phyloP scores from a whole-genome alignment of 192 early-diverging fungal genomes.

The Physocladia obscura region DNA sequence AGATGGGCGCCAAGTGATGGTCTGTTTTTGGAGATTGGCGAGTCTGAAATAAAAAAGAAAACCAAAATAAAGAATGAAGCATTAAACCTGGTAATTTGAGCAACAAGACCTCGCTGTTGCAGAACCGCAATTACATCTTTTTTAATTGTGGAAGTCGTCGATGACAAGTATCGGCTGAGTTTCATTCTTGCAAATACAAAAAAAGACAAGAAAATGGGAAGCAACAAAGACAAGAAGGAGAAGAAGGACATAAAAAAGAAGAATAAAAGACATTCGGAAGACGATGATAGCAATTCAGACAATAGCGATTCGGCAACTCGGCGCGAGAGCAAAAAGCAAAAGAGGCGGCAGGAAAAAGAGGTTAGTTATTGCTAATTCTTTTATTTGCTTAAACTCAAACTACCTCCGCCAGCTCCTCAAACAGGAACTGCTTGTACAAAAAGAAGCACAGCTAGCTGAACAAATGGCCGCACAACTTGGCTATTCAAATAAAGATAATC shows the following conservation, averaged over 20 bases:
- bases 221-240: neutral
- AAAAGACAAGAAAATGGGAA: slow-evolving; percentile 1
- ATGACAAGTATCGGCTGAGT: too few relatives aligned
- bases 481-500: slow-evolving; percentile 76
- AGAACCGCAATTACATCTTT: too few relatives aligned
- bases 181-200: too few relatives aligned
- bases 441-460: slow-evolving; percentile 17
- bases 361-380: neutral
- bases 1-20: slow-evolving; percentile 10
- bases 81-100: neutral
- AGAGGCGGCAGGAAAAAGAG: slow-evolving; percentile 15
- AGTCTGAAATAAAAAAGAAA: neutral
- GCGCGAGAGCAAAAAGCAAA: neutral
- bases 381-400: neutral
- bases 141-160: too few relatives aligned
- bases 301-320: neutral
- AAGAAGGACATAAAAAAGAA: slow-evolving; percentile 7
- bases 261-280: neutral
- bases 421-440: slow-evolving; percentile 15
- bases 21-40: neutral
- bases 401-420: slow-evolving; percentile 2
- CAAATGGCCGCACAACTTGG: slow-evolving; percentile 51
- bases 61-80: neutral
- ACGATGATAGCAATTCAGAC: neutral
- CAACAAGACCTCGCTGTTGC: neutral